These are phyloP conservation scores for Pezicula neosporulosa DNA, from an alignment of 2,329 filamentous ascomycete genomes.

Conservation along the genomic window DNA sequence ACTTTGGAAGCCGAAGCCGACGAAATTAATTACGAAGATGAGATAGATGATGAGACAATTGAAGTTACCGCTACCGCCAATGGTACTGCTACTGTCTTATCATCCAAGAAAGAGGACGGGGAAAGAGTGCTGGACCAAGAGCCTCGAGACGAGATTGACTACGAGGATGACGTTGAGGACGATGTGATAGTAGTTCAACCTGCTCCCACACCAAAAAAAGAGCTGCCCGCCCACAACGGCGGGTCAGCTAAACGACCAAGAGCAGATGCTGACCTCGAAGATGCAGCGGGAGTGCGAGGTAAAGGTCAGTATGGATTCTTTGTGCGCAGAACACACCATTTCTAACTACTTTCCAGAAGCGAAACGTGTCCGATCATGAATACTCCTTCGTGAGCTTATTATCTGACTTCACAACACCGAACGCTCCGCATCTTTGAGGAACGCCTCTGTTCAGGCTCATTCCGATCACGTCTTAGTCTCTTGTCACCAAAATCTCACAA, in stretches of 20 bases:
- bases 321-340: neutral
- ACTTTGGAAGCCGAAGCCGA: slow-evolving; percentile 5
- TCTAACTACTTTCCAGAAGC: slow-evolving; percentile 23
- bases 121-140: slow-evolving; percentile 10
- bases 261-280: slow-evolving; percentile 19
- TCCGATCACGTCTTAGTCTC: too few relatives aligned
- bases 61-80: neutral
- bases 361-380: slow-evolving; percentile 28
- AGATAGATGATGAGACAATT: neutral
- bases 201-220: neutral
- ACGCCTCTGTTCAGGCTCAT: too few relatives aligned
- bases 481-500: too few relatives aligned
- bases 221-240: slow-evolving; percentile 11
- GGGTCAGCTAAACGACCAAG: slow-evolving; percentile 22
- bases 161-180: slow-evolving; percentile 27
- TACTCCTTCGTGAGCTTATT: neutral
- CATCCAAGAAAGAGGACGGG: neutral
- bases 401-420: neutral
- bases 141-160: slow-evolving; percentile 31
- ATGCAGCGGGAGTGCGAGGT: slow-evolving; percentile 8
- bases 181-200: neutral
- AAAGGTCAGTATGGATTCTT: slow-evolving; percentile 19
- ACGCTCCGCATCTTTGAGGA: too few relatives aligned
- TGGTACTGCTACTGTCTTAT: neutral
- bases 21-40: slow-evolving; percentile 24